These are phyloP conservation scores for Pilasporangium apinafurcum DNA, from an alignment of 352 stramenopile species.

Conservation along the genomic window DNA sequence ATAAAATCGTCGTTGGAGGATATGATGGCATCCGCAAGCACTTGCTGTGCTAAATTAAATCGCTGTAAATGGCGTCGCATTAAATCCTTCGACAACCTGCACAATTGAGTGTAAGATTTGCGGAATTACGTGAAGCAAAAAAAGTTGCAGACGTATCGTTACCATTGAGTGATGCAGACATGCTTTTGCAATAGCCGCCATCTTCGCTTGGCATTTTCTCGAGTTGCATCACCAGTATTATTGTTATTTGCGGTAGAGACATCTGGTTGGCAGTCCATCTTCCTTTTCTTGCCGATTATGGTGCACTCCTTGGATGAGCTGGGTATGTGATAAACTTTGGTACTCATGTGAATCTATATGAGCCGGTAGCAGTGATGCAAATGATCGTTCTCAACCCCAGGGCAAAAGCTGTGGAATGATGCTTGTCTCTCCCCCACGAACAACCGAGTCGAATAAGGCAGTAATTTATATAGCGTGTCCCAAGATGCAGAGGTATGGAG, in stretches of 20 bases:
- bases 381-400: no score
- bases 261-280: constrained; percentile 2
- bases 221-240: constrained; percentile 4
- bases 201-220: constrained; percentile 26
- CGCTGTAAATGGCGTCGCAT: constrained; percentile 32
- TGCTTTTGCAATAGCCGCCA: constrained; percentile 59
- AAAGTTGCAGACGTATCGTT: no score
- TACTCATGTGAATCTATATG: background rate
- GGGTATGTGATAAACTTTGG: constrained; percentile 10
- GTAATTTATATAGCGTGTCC: no score
- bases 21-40: constrained; percentile 41
- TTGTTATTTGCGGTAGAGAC: background rate
- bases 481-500: no score
- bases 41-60: constrained; percentile 42
- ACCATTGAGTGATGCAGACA: constrained; percentile 62
- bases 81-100: constrained; percentile 45
- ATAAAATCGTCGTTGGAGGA: constrained; percentile 35
- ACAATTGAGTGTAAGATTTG: no score
- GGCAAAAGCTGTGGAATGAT: no score
- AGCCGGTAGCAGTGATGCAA: no score
- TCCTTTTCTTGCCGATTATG: constrained; percentile 8
- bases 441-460: no score
- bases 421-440: no score
- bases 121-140: no score
- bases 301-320: background rate